Evolutionary conservation across 345 rosid genomes (phyloP).

Genomic region (Fremontodendron californicum): DNA sequence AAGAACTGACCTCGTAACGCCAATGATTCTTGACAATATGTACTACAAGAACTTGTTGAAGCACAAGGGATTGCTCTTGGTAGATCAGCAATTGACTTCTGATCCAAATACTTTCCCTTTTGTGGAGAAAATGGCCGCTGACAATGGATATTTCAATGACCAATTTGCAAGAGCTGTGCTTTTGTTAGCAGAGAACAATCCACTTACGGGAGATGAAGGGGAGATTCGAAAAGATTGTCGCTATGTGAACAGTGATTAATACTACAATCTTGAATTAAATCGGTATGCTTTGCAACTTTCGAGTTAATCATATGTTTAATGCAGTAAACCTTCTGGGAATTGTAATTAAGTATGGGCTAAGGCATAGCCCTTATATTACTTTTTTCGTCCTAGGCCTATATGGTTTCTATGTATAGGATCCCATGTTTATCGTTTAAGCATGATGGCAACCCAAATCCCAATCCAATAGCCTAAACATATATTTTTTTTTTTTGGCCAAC

Average conservation of each 20-base stretch:
- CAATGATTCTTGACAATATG: slow-evolving; percentile 72
- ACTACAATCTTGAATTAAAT: not conserved
- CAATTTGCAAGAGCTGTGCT: slow-evolving; percentile 59
- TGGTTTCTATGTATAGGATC: too few species aligned
- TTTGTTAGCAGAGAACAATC: slow-evolving; percentile 67
- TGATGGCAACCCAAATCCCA: too few species aligned
- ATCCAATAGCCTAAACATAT: too few species aligned
- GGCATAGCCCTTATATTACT: too few species aligned
- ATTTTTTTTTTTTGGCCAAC: too few species aligned
- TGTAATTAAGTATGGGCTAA: too few species aligned
- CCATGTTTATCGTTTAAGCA: too few species aligned
- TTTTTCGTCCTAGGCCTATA: too few species aligned
- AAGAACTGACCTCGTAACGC: slow-evolving; percentile 68
- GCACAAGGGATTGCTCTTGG: slow-evolving; percentile 56
- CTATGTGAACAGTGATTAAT: slow-evolving; percentile 25
- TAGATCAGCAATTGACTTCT: slow-evolving; percentile 62
- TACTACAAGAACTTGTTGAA: slow-evolving; percentile 60
- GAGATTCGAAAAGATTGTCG: slow-evolving; percentile 83
- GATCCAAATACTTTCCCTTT: slow-evolving; percentile 57
- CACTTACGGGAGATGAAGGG: slow-evolving; percentile 57
- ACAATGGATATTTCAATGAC: slow-evolving; percentile 61
- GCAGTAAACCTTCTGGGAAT: too few species aligned
- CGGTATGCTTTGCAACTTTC: too few species aligned
- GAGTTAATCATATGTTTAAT: too few species aligned
- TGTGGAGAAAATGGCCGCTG: slow-evolving; percentile 70